phyloP scores from a whole-genome alignment of 2,329 filamentous ascomycete species.

The Sclerotinia nivalis region DNA sequence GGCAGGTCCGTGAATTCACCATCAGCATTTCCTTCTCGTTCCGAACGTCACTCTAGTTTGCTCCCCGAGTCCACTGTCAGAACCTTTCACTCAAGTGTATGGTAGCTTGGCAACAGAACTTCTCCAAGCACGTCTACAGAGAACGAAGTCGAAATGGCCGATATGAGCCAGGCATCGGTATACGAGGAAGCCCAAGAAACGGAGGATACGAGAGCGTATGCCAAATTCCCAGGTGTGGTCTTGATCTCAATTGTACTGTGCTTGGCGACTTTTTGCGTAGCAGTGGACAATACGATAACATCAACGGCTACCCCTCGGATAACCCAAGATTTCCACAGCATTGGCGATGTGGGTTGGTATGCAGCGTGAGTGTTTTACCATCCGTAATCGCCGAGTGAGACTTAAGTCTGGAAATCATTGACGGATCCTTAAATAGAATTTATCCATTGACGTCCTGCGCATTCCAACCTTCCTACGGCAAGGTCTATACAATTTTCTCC shows the following conservation, averaged over 20 bases:
- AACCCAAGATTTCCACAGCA: not conserved
- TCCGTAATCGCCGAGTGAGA: too few relatives aligned
- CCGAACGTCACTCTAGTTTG: not conserved
- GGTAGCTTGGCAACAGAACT: not conserved
- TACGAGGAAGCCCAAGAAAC: not conserved
- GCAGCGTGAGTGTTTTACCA: not conserved
- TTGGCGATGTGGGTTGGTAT: constrained; percentile 25
- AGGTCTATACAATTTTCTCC: not conserved
- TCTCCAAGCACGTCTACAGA: not conserved
- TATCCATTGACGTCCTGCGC: not conserved
- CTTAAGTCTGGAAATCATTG: too few relatives aligned
- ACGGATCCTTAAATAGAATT: not conserved
- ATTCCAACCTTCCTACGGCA: not conserved
- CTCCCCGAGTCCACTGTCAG: not conserved
- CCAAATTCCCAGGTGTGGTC: not conserved
- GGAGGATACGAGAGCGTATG: not conserved
- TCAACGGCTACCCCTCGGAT: not conserved
- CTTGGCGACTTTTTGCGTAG: not conserved
- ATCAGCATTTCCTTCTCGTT: not conserved
- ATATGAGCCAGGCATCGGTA: not conserved
- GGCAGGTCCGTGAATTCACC: not conserved
- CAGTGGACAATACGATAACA: not conserved
- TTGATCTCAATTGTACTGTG: not conserved
- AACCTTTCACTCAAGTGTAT: not conserved
- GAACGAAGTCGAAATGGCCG: not conserved